phyloP scores from a whole-genome alignment of 2,329 filamentous ascomycete genomes.

The Colletotrichum sp. region DNA sequence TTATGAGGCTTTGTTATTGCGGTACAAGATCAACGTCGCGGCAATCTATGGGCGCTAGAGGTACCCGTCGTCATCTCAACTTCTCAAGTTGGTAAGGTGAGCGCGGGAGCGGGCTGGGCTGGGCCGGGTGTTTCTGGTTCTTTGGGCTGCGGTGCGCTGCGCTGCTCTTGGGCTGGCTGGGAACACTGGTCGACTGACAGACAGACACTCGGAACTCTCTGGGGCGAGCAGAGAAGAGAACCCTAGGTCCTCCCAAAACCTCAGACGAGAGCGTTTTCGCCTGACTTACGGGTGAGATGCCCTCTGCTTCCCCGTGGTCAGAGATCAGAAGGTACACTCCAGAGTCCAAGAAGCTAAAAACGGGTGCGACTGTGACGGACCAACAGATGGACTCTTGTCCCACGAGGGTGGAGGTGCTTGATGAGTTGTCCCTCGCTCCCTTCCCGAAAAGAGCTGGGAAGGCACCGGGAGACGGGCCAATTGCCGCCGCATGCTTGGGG shows the following conservation, averaged over 20 bases:
- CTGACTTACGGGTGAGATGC: neutral
- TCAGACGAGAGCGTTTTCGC: neutral
- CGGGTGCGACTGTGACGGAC: neutral
- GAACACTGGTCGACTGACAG: neutral
- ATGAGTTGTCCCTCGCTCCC: constrained; percentile 20
- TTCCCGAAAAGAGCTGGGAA: constrained; percentile 18
- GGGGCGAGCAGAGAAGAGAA: neutral
- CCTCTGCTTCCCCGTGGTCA: neutral
- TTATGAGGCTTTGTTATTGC: constrained; percentile 3
- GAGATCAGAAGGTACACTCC: neutral
- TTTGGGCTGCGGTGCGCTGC: neutral
- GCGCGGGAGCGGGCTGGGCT: constrained; percentile 16
- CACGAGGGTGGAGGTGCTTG: constrained; percentile 17
- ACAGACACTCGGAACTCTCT: neutral
- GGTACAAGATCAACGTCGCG: neutral
- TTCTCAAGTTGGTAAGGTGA: neutral
- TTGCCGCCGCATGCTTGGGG: constrained; percentile 18
- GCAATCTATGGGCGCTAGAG: neutral
- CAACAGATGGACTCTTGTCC: neutral
- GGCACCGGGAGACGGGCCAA: constrained; percentile 8
- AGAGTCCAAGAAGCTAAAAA: neutral
- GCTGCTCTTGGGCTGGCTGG: neutral
- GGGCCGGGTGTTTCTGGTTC: constrained; percentile 3
- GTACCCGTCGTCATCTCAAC: constrained; percentile 8
- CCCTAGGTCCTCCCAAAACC: neutral